Percentiles rank a stretch among this genome's conserved stretches.
Conservation (phyloP, 2,329 filamentous ascomycete species). For the Orbilia oligospora region DNA sequence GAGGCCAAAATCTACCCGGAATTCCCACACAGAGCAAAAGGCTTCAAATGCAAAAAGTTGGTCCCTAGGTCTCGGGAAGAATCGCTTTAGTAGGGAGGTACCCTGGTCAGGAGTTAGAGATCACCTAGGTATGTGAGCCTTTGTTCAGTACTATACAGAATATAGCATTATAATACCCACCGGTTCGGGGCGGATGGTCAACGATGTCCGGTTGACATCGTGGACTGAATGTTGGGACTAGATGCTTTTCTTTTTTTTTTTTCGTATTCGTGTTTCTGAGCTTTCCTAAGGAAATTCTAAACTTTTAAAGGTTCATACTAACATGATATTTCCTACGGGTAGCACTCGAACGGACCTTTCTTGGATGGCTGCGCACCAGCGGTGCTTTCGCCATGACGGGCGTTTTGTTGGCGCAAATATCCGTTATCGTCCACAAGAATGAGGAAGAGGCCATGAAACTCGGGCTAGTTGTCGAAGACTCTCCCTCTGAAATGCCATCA, state of each 20-base stretch:
- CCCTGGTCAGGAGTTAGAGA: conserved; percentile 53
- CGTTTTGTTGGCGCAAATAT: conserved; percentile 52
- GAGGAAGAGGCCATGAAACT: conserved; percentile 17
- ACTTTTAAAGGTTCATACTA: background rate
- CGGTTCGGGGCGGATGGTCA: background rate
- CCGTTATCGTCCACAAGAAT: conserved; percentile 42
- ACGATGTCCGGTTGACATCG: background rate
- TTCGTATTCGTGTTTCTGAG: background rate
- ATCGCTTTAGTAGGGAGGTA: conserved; percentile 52
- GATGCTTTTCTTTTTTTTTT: too few species aligned
- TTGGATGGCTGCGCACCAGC: conserved; percentile 58
- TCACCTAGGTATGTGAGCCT: conserved; percentile 51
- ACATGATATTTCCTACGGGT: background rate
- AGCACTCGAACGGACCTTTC: conserved; percentile 57
- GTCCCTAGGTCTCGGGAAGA: conserved; percentile 13
- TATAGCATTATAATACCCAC: background rate
- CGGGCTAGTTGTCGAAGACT: background rate
- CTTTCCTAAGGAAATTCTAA: background rate
- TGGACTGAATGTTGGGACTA: background rate
- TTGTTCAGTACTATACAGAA: background rate
- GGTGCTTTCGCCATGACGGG: conserved; percentile 59
- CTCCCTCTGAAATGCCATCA: conserved; percentile 11
- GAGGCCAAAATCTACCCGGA: background rate
- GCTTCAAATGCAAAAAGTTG: conserved; percentile 21
- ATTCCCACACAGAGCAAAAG: background rate